phyloP scores from a whole-genome alignment of 495 filamentous ascomycete species.

The Hypoxylon fuscum region DNA sequence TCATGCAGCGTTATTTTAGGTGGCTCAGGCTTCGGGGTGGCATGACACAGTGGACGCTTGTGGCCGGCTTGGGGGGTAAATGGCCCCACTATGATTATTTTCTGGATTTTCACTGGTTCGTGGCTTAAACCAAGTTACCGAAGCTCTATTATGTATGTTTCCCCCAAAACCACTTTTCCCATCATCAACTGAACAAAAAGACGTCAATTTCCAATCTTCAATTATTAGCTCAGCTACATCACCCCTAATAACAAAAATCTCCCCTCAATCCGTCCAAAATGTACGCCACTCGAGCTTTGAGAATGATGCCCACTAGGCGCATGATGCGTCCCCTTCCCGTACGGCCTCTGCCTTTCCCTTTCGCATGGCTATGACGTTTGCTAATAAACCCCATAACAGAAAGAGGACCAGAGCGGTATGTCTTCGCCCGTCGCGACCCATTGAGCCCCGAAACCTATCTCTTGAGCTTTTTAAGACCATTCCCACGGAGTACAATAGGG shows the following conservation, averaged over 20 bases:
- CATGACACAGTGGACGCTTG: constrained; percentile 35
- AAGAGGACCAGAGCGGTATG: constrained; percentile 86
- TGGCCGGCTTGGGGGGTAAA: constrained; percentile 14
- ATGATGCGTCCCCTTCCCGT: constrained; percentile 85
- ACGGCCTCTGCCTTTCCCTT: constrained; percentile 51
- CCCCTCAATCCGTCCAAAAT: constrained; percentile 59
- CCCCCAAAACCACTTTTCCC: constrained; percentile 27
- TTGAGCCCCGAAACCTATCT: constrained; percentile 27
- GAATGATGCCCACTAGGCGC: constrained; percentile 66
- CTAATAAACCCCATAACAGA: constrained; percentile 60
- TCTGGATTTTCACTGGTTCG: constrained; percentile 29
- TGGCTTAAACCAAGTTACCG: constrained; percentile 34
- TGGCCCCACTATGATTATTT: constrained; percentile 38
- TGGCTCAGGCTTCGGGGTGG: constrained; percentile 43
- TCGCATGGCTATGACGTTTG: constrained; percentile 39
- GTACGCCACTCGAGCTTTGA: constrained; percentile 69
- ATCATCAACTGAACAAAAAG: no score
- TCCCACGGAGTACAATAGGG: background rate
- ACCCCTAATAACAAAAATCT: constrained; percentile 28
- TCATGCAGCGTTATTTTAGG: constrained; percentile 39
- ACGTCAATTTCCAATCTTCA: constrained; percentile 10
- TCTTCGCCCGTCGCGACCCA: constrained; percentile 44
- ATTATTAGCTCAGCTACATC: no score
- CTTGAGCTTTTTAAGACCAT: constrained; percentile 9
- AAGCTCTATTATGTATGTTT: constrained; percentile 26